These are phyloP conservation scores for Collybia sp. DNA, from an alignment of 768 basidiomycete species.

Conservation along the genomic window DNA sequence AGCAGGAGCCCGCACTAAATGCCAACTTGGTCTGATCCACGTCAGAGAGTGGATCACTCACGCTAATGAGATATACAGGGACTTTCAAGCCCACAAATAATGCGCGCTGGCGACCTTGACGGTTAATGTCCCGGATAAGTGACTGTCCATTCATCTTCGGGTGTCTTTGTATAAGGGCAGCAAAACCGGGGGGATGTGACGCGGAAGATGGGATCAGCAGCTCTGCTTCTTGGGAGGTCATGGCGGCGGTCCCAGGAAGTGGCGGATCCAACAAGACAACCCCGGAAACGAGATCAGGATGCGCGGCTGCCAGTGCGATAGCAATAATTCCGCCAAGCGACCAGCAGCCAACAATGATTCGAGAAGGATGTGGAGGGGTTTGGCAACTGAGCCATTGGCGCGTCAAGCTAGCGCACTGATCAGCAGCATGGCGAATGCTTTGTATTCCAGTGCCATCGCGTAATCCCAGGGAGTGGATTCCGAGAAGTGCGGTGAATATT, in stretches of 20 bases:
- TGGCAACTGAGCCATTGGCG: background rate
- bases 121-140: background rate
- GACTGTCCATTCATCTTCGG: background rate
- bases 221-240: slow-evolving; percentile 1
- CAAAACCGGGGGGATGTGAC: background rate
- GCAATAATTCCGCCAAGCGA: slow-evolving; percentile 4
- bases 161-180: background rate
- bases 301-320: slow-evolving; percentile 1
- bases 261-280: slow-evolving; percentile 1
- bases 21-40: background rate
- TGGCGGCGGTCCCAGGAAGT: background rate
- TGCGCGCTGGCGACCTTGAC: background rate
- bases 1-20: background rate
- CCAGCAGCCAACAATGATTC: slow-evolving; percentile 2
- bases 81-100: background rate
- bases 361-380: background rate
- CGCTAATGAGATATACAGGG: background rate
- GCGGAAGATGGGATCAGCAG: background rate
- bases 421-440: background rate
- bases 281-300: slow-evolving; percentile 4
- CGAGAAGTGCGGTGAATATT: slow-evolving; percentile 2
- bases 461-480: slow-evolving; percentile 2
- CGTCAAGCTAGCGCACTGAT: background rate
- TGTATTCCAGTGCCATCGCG: background rate
- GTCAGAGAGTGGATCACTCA: background rate